A percentile compares a stretch with the other conserved stretches of the same genome.
Conservation (phyloP, 352 stramenopile species). For the Phytophthora multivora region DNA sequence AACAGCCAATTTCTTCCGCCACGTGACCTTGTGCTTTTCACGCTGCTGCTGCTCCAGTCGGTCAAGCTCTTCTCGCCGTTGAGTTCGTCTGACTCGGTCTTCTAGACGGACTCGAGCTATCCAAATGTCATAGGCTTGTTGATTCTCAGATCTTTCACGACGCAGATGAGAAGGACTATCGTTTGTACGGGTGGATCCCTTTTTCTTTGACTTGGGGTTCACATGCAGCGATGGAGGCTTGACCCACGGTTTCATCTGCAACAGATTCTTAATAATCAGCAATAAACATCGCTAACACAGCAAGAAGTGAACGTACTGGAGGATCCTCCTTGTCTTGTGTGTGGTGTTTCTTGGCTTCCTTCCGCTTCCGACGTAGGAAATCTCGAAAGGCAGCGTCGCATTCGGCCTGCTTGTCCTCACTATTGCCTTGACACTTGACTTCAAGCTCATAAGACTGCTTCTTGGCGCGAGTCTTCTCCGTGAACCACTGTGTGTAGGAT, state of each 20-base stretch:
- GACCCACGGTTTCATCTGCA: constrained; percentile 11
- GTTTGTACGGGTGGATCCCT: constrained; percentile 4
- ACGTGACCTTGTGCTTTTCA: constrained; percentile 48
- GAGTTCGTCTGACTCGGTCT: constrained; percentile 46
- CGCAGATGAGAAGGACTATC: constrained; percentile 3
- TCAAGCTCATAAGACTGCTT: background rate
- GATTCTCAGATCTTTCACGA: constrained; percentile 4
- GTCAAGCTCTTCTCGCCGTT: constrained; percentile 29
- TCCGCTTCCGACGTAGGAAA: constrained; percentile 47
- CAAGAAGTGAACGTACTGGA: background rate
- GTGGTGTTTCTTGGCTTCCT: constrained; percentile 31
- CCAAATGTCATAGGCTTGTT: constrained; percentile 47
- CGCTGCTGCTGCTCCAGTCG: constrained; percentile 34
- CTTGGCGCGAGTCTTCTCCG: constrained; percentile 24
- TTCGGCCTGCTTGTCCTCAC: constrained; percentile 29
- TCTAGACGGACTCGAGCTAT: constrained; percentile 51
- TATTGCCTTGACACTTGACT: background rate
- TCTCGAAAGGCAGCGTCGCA: constrained; percentile 44
- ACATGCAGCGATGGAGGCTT: constrained; percentile 63
- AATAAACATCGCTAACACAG: background rate
- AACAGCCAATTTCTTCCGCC: constrained; percentile 71
- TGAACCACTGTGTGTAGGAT: constrained; percentile 53
- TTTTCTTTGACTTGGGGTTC: constrained; percentile 44
- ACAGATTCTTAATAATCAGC: background rate
- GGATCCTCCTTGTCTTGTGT: background rate